A percentile compares a stretch with the other conserved stretches of the same genome.
phyloP scores from a whole-genome alignment of 768 basidiomycete genomes.

The Leccinum uliginosum region DNA sequence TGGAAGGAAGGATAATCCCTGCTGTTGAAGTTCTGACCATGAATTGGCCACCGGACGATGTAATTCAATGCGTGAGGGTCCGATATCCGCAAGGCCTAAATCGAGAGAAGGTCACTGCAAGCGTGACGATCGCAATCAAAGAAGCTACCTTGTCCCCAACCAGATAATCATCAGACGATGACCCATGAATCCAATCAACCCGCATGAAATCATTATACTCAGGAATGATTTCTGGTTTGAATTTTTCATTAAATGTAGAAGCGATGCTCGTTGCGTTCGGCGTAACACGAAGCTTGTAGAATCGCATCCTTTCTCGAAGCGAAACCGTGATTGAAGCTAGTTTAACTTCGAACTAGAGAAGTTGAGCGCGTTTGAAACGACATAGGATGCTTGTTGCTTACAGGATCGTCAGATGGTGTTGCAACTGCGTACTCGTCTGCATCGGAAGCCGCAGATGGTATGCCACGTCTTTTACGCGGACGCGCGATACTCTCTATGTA shows the following conservation, averaged over 20 bases:
- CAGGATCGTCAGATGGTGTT: constrained; percentile 56
- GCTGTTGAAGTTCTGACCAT: constrained; percentile 78
- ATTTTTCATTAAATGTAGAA: constrained; percentile 75
- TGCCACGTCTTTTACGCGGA: constrained; percentile 39
- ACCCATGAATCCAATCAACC: constrained; percentile 76
- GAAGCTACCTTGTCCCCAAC: constrained; percentile 65
- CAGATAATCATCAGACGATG: constrained; percentile 44
- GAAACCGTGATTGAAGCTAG: constrained; percentile 67
- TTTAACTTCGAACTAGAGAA: constrained; percentile 66
- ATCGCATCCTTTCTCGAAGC: constrained; percentile 77
- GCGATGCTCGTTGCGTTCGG: constrained; percentile 68
- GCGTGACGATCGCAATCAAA: neutral
- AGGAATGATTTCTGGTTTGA: constrained; percentile 80
- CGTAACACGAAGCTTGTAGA: constrained; percentile 77
- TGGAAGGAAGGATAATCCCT: constrained; percentile 71
- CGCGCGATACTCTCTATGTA: constrained; percentile 52
- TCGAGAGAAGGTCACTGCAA: constrained; percentile 7
- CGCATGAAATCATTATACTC: constrained; percentile 80
- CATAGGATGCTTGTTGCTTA: constrained; percentile 29
- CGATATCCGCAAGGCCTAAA: constrained; percentile 64
- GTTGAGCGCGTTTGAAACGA: constrained; percentile 2
- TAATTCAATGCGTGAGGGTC: constrained; percentile 69
- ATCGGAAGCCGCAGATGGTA: constrained; percentile 23
- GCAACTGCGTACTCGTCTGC: constrained; percentile 51
- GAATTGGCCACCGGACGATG: constrained; percentile 76